A percentile compares a stretch with the other conserved stretches of the same genome.
phyloP scores from a whole-genome alignment of 75 land plant species.

The Adiantum capillusveneris region DNA sequence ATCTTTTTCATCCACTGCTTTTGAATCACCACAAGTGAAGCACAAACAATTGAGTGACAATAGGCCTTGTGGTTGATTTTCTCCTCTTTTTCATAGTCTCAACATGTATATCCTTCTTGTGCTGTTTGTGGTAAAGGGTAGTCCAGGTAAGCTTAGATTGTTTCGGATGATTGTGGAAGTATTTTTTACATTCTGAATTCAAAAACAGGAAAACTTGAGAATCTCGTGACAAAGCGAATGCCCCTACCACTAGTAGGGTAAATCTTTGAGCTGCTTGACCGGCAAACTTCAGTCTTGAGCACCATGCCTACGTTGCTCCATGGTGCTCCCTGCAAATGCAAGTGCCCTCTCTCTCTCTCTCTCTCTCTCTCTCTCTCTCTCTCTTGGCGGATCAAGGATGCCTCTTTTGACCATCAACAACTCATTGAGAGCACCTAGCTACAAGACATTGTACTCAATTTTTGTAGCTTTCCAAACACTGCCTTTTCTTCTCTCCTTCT shows the following conservation, averaged over 20 bases:
- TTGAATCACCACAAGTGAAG: no score
- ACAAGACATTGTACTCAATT: conserved; percentile 20
- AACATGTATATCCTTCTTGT: conserved; percentile 70
- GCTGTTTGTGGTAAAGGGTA: conserved; percentile 65
- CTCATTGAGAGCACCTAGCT: conserved; percentile 72
- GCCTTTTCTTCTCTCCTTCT: conserved; percentile 9
- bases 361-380: no score
- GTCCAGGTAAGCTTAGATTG: conserved; percentile 74
- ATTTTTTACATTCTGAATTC: conserved; percentile 69
- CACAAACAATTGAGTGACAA: conserved; percentile 71
- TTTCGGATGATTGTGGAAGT: conserved; percentile 65
- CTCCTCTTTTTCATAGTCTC: conserved; percentile 75
- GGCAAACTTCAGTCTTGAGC: no score
- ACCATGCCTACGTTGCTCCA: no score
- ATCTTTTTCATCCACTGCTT: conserved; percentile 66
- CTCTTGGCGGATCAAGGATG: conserved; percentile 91
- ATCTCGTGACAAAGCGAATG: no score
- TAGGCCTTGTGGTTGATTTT: conserved; percentile 59
- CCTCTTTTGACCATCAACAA: conserved; percentile 56
- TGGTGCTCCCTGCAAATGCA: no score
- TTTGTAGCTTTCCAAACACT: conserved; percentile 34
- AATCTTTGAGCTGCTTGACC: no score
- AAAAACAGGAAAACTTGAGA: conserved; percentile 57
- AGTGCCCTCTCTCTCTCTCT: no score
- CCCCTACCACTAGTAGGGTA: no score